These are phyloP conservation scores for Fusarium burgessii DNA, from an alignment of 2,329 filamentous ascomycete species.

Conservation along the genomic window DNA sequence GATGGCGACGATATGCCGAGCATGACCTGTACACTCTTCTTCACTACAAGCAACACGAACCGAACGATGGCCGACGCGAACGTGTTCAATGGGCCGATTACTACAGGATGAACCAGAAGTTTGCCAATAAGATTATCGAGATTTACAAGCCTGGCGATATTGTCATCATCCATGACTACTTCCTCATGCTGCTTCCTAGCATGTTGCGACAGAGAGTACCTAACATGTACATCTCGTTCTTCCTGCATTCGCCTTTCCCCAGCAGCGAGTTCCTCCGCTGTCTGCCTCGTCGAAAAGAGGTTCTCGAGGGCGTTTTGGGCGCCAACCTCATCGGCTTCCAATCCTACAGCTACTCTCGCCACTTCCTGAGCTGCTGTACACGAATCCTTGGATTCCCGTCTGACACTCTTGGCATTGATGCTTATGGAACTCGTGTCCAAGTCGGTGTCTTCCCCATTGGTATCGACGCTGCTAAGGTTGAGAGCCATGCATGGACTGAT, in stretches of 20 bases:
- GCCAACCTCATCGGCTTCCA: constrained; percentile 96
- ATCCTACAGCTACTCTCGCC: constrained; percentile 92
- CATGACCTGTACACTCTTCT: constrained; percentile 92
- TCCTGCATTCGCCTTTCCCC: constrained; percentile 92
- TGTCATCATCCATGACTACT: constrained; percentile 93
- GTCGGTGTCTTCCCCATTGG: constrained; percentile 96
- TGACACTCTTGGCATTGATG: constrained; percentile 85
- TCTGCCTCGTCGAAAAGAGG: constrained; percentile 86
- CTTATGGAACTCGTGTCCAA: constrained; percentile 88
- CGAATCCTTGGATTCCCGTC: constrained; percentile 91
- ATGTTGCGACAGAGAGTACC: constrained; percentile 87
- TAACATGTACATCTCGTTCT: constrained; percentile 94
- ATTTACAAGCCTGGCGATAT: constrained; percentile 94
- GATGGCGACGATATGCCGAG: constrained; percentile 93
- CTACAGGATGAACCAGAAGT: constrained; percentile 90
- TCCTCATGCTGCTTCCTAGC: constrained; percentile 88
- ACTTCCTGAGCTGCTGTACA: constrained; percentile 95
- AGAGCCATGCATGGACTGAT: constrained; percentile 78
- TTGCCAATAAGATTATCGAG: constrained; percentile 88
- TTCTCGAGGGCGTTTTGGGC: constrained; percentile 89
- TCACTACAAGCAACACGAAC: constrained; percentile 95
- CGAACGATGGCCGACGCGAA: constrained; percentile 84
- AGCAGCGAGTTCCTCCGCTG: constrained; percentile 96
- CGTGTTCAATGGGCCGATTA: constrained; percentile 92
- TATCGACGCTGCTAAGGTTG: constrained; percentile 86